Base-by-base conservation (phyloP, 2,329 filamentous ascomycete species). In the Xylaria sp. region DNA sequence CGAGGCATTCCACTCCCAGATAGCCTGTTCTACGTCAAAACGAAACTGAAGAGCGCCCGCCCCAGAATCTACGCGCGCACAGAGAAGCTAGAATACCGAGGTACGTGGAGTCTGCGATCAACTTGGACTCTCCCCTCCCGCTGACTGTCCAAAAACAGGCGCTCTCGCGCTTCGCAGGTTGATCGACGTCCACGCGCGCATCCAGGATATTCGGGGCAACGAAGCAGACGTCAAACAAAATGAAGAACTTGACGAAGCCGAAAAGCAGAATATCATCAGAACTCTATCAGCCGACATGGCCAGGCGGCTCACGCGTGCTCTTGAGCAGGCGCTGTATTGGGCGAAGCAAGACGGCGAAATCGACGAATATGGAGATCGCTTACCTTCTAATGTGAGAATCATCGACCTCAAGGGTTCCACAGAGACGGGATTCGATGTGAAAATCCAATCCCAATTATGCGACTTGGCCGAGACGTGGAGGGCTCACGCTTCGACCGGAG, bases 41-140 rank as follows among this genome's bases (percentile, higher is more conserved):
- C 69, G 15, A 75, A 75, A 56, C 34, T 64, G 8, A 70, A 58
- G 44, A 76, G 73, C 55, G 37, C 44, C 25, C 75, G 77, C 28
- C 78, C 78, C 10, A 74, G 75, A 62, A 78, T 80, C 65, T 79
- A 79, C 60, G 73, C 74, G 20, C 76, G 68, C 28, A 72, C 67
- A 37, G 69, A 75, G 28, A 74, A 64, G 44, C 68, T 73, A 52
- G 78, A 79, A 67, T 76, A 74, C 68, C 70, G 69, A 75, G 78
- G 78, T 80, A 73, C 0, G 76, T 74, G 28, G n/a, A 13, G 8
- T 51, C 18, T 28, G 8, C 6, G 13, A 41, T 8, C 6, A 3
- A 9, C 37, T 8, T 58, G 13, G 6, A 31, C 46, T 20, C 2
- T 51, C n/a, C 37, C 23, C 23, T 44, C 23, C 23, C 39, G 66